Percentiles rank a stretch among this genome's conserved stretches.
Evolutionary conservation across 139 green algal species (phyloP).

Genomic region (Chlamydomonas sp.): DNA sequence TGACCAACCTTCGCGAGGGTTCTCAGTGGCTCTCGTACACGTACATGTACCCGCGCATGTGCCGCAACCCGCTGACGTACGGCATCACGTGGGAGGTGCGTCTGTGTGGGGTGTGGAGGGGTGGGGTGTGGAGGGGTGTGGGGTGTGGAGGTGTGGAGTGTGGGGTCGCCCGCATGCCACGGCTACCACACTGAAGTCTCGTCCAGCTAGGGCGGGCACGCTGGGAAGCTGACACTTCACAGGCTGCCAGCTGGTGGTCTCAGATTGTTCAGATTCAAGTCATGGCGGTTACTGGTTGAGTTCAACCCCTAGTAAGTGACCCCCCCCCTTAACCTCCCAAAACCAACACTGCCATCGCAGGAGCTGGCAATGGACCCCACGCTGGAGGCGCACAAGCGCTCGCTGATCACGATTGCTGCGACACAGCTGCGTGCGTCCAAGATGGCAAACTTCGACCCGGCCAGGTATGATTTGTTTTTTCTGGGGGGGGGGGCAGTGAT

Average conservation of each 20-base stretch:
- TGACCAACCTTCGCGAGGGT: slow-evolving; percentile 88
- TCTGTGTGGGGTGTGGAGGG: background rate
- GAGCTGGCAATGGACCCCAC: slow-evolving; percentile 38
- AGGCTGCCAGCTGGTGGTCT: no score
- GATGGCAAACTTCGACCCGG: slow-evolving; percentile 86
- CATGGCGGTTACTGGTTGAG: no score
- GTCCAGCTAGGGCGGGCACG: no score
- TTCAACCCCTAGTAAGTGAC: no score
- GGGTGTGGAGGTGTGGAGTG: background rate
- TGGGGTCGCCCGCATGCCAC: background rate
- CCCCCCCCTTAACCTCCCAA: background rate
- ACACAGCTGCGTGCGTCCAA: slow-evolving; percentile 33
- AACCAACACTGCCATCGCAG: no score
- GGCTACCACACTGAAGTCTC: no score
- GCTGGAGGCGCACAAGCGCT: slow-evolving; percentile 51
- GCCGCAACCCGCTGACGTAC: slow-evolving; percentile 86
- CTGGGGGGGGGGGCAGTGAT: no score
- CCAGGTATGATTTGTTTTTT: no score
- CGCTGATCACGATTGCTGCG: slow-evolving; percentile 42
- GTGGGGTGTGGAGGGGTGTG: slow-evolving; percentile 5
- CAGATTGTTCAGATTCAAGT: no score
- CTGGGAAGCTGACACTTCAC: no score
- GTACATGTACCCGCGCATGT: slow-evolving; percentile 90
- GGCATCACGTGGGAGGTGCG: slow-evolving; percentile 75
- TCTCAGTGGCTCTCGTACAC: slow-evolving; percentile 90